Percentiles rank a stretch among this genome's conserved stretches.
Evolutionary conservation across 495 filamentous ascomycete genomes (phyloP).

Genomic region (Hyaloscypha finlandica): DNA sequence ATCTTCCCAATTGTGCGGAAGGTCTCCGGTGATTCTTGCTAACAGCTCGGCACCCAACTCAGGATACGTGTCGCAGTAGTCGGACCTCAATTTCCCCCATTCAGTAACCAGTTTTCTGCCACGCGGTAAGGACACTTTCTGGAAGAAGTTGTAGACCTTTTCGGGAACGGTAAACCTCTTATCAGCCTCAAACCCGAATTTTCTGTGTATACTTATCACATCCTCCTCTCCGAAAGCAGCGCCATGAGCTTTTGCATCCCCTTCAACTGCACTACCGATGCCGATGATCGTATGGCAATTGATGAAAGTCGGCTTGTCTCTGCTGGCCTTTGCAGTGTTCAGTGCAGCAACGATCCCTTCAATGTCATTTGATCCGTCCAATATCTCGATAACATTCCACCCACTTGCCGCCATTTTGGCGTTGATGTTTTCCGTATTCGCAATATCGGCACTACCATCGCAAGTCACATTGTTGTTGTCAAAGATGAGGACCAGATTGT

Average conservation of each 20-base stretch:
- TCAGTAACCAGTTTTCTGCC: slow-evolving; percentile 33
- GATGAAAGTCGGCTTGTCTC: slow-evolving; percentile 58
- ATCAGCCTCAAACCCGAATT: slow-evolving; percentile 46
- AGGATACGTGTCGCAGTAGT: slow-evolving; percentile 47
- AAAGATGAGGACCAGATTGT: slow-evolving; percentile 58
- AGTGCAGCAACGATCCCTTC: slow-evolving; percentile 52
- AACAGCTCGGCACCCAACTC: slow-evolving; percentile 43
- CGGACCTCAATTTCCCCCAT: slow-evolving; percentile 35
- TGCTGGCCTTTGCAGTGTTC: slow-evolving; percentile 42
- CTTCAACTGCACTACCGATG: slow-evolving; percentile 50
- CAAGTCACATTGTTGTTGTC: slow-evolving; percentile 64
- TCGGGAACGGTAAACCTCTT: slow-evolving; percentile 50
- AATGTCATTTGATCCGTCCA: slow-evolving; percentile 56
- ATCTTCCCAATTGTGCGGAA: slow-evolving; percentile 24
- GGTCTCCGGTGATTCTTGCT: slow-evolving; percentile 25
- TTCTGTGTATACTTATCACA: slow-evolving; percentile 47
- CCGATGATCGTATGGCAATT: slow-evolving; percentile 61
- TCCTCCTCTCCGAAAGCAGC: slow-evolving; percentile 43
- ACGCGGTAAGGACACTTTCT: slow-evolving; percentile 37
- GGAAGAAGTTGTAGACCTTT: slow-evolving; percentile 51
- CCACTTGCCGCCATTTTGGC: slow-evolving; percentile 59
- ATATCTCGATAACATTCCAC: slow-evolving; percentile 58
- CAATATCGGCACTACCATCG: slow-evolving; percentile 57
- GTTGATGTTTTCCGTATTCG: slow-evolving; percentile 60
- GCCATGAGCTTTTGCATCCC: slow-evolving; percentile 49